These are phyloP conservation scores for Penicillium lagena DNA, from an alignment of 495 filamentous ascomycete species.

Conservation along the genomic window DNA sequence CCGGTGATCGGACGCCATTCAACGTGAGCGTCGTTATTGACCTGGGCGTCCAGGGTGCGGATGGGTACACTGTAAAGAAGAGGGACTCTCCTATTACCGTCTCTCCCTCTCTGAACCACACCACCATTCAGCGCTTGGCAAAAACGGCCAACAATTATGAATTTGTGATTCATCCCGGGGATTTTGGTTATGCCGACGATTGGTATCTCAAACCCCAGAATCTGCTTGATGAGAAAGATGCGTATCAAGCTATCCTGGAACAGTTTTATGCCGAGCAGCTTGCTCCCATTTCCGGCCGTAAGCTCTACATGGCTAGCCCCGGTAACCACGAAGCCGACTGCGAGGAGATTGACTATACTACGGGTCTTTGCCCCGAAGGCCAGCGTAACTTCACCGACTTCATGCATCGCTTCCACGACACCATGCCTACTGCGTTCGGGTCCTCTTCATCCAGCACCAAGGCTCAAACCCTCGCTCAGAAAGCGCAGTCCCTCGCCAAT, in stretches of 20 bases:
- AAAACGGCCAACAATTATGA: slow-evolving; percentile 52
- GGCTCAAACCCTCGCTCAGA: slow-evolving; percentile 38
- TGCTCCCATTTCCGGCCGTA: slow-evolving; percentile 32
- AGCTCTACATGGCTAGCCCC: slow-evolving; percentile 49
- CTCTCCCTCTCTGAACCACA: slow-evolving; percentile 53
- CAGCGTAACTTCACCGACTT: slow-evolving; percentile 58
- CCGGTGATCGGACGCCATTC: slow-evolving; percentile 41
- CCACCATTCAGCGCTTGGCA: slow-evolving; percentile 52
- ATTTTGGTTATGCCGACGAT: slow-evolving; percentile 50
- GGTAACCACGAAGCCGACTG: slow-evolving; percentile 54
- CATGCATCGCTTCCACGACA: slow-evolving; percentile 45
- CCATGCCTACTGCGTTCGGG: slow-evolving; percentile 43
- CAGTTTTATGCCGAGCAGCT: slow-evolving; percentile 46
- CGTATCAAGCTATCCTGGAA: slow-evolving; percentile 49
- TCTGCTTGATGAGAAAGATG: slow-evolving; percentile 27
- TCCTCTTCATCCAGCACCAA: slow-evolving; percentile 40
- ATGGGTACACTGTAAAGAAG: slow-evolving; percentile 53
- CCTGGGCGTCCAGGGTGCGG: slow-evolving; percentile 48
- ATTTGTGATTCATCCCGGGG: slow-evolving; percentile 51
- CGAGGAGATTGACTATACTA: slow-evolving; percentile 32
- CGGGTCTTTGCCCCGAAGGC: slow-evolving; percentile 43
- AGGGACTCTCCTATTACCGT: slow-evolving; percentile 45
- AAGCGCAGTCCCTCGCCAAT: slow-evolving; percentile 42
- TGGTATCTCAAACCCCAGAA: slow-evolving; percentile 39
- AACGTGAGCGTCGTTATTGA: slow-evolving; percentile 46